phyloP scores from a whole-genome alignment of 495 filamentous ascomycete species.

The Aspergillus ostianus region DNA sequence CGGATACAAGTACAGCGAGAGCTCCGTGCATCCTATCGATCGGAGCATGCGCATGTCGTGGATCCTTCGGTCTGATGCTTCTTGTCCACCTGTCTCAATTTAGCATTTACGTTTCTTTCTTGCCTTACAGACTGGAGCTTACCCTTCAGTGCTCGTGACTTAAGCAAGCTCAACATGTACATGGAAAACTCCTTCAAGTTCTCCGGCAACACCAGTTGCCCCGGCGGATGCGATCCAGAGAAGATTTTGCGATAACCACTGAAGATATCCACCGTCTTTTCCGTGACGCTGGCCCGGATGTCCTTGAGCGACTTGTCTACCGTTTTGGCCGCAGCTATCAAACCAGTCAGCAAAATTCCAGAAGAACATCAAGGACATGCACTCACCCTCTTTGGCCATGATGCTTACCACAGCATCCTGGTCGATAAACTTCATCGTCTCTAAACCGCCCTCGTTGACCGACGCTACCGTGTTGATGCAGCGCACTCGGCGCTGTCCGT shows the following conservation, averaged over 20 bases:
- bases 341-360: not conserved
- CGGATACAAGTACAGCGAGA: slow-evolving; percentile 93
- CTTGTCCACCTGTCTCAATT: slow-evolving; percentile 58
- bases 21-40: slow-evolving; percentile 77
- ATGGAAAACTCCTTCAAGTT: slow-evolving; percentile 95
- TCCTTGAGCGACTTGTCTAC: slow-evolving; percentile 81
- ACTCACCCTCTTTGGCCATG: slow-evolving; percentile 80
- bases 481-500: slow-evolving; percentile 84
- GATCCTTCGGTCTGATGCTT: slow-evolving; percentile 86
- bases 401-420: slow-evolving; percentile 88
- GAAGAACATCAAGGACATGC: not conserved
- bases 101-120: too few species aligned
- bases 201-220: slow-evolving; percentile 92
- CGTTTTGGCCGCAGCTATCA: slow-evolving; percentile 71
- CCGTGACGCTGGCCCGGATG: slow-evolving; percentile 76
- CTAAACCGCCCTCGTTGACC: slow-evolving; percentile 78
- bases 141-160: slow-evolving; percentile 91
- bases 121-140: slow-evolving; percentile 1
- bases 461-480: slow-evolving; percentile 92
- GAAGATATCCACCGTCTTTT: slow-evolving; percentile 93
- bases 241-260: slow-evolving; percentile 91
- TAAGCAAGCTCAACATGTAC: slow-evolving; percentile 92
- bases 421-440: slow-evolving; percentile 87
- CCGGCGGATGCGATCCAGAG: slow-evolving; percentile 80
- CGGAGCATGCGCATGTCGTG: slow-evolving; percentile 90